These are phyloP conservation scores for Nitzschia palea DNA, from an alignment of 108 stramenopile genomes.

Conservation along the genomic window DNA sequence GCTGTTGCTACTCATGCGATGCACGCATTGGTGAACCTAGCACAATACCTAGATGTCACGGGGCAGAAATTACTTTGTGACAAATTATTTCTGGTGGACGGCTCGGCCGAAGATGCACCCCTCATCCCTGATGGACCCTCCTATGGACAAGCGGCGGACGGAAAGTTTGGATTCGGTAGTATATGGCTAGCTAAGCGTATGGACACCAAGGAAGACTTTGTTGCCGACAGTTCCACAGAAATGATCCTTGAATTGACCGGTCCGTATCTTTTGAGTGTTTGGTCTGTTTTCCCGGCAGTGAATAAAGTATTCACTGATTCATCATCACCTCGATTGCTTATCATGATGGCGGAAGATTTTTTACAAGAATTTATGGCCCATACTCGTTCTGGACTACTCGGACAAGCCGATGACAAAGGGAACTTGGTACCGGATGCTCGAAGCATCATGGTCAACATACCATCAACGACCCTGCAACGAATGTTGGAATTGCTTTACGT, in stretches of 20 bases:
- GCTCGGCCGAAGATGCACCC: slow-evolving; percentile 37
- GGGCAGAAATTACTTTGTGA: slow-evolving; percentile 76
- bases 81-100: slow-evolving; percentile 56
- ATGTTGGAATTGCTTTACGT: slow-evolving; percentile 68
- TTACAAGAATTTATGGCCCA: slow-evolving; percentile 50
- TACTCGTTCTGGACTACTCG: slow-evolving; percentile 35
- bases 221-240: slow-evolving; percentile 28
- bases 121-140: slow-evolving; percentile 27
- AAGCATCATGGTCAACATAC: slow-evolving; percentile 63
- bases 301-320: slow-evolving; percentile 32
- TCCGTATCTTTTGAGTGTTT: slow-evolving; percentile 34
- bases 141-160: slow-evolving; percentile 42
- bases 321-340: slow-evolving; percentile 29
- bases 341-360: slow-evolving; percentile 46
- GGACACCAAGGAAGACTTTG: slow-evolving; percentile 56
- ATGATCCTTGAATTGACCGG: slow-evolving; percentile 30
- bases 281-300: slow-evolving; percentile 53
- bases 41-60: slow-evolving; percentile 70
- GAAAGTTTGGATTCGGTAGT: slow-evolving; percentile 74
- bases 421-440: slow-evolving; percentile 34
- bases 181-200: slow-evolving; percentile 72
- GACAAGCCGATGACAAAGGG: slow-evolving; percentile 35
- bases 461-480: slow-evolving; percentile 53
- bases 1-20: slow-evolving; percentile 60
- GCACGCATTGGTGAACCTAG: slow-evolving; percentile 60